Evolutionary conservation across 2,329 filamentous ascomycete genomes (phyloP), one percentile per base, ranked within the genome.

Genomic region (Calonectria ilicicola): DNA sequence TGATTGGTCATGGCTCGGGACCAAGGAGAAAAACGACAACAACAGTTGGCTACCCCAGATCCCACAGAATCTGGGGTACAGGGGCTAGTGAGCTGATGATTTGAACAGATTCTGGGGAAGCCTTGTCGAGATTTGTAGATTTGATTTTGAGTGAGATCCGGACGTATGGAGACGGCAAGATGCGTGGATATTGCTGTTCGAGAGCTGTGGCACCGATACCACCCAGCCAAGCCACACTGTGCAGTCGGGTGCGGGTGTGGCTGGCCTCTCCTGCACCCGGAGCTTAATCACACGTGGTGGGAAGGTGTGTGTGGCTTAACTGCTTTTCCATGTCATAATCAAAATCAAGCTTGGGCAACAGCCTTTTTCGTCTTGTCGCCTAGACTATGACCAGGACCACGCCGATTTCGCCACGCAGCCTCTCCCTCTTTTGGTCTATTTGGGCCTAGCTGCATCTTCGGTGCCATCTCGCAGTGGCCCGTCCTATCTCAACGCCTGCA

Each of bases 71-170:
- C 69, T 67, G 69, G 69, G 69, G 69, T 71, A 67, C 69, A 71
- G 69, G 69, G 68, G 63, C 63, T 63, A 67, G 53, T 64, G 42
- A 38, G 35, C 32, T 29, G 51, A 40, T 67, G 47, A 46, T 42
- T 46, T 63, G 35, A n/a, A 46, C 38, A 62, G 53, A 67, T 67
- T 71, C 69, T 67, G 69, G 69, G 69, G 69, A 71, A 71, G 64
- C 64, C 56, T 63, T 46, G 64, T 53, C 53, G 40, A 67, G 69
- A 67, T 46, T 60, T 60, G 29, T 53, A 67, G 69, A 71, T 62
- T 70, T 49, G 51, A 40, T 64, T 63, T 49, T 56, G 42, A 23
- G 40, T 26, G 56, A 71, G 69, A 71, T 71, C 68, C 64, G 63
- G 69, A 53, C 53, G 53, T 38, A n/a, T 27, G 63, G 44, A 64